These are phyloP conservation scores for Lagerstroemia fauriei DNA, from an alignment of 441 rosid genomes.

Conservation along the genomic window DNA sequence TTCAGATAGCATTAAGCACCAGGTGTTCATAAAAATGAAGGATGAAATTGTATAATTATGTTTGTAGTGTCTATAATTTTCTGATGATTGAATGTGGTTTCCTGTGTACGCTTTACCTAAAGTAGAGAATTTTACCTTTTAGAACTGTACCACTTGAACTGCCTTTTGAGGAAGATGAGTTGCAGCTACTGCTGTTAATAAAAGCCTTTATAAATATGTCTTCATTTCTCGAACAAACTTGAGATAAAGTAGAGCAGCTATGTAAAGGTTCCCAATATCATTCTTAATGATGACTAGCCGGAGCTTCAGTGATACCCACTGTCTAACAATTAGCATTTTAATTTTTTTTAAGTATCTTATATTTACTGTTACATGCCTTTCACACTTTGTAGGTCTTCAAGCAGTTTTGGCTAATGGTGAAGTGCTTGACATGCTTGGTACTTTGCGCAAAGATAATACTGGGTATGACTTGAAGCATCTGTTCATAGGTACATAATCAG, in stretches of 20 bases:
- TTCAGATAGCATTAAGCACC: not conserved
- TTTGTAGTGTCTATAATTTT: not conserved
- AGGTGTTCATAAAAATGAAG: not conserved
- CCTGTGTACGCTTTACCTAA: not conserved
- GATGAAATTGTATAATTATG: not conserved
- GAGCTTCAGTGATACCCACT: not conserved
- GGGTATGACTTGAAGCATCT: slow-evolving; percentile 93
- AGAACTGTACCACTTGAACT: not conserved
- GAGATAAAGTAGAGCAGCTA: not conserved
- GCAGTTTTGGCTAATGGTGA: slow-evolving; percentile 83
- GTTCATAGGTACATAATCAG: slow-evolving; percentile 61
- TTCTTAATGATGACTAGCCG: not conserved
- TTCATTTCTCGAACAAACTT: not conserved
- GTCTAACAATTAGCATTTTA: not conserved
- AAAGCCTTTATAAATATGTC: not conserved
- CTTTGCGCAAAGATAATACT: slow-evolving; percentile 88
- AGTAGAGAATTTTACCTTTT: not conserved
- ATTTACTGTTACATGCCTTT: not conserved
- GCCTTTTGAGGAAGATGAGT: not conserved
- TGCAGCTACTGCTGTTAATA: not conserved
- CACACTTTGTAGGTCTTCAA: slow-evolving; percentile 63
- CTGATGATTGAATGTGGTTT: not conserved
- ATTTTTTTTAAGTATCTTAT: not conserved
- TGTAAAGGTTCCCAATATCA: not conserved
- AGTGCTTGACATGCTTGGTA: slow-evolving; percentile 90